phyloP scores from a whole-genome alignment of 768 basidiomycete species.

The Peribolospora baueri region DNA sequence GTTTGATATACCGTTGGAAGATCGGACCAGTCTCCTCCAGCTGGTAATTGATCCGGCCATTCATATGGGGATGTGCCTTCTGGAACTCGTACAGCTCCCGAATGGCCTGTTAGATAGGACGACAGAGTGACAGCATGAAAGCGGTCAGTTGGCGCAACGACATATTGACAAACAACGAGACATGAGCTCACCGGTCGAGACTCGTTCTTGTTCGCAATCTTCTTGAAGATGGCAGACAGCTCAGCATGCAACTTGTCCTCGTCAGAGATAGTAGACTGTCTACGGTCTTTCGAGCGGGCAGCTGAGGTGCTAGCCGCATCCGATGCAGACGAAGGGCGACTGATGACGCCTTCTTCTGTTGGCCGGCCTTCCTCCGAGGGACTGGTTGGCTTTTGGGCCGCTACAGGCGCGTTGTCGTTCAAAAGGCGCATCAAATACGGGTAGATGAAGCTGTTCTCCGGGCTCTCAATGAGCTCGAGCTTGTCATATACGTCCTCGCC shows the following conservation, averaged over 20 bases:
- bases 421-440: slow-evolving; percentile 82
- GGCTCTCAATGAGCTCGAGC: slow-evolving; percentile 73
- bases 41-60: slow-evolving; percentile 58
- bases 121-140: slow-evolving; percentile 49
- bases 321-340: neutral
- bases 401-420: slow-evolving; percentile 22
- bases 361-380: neutral
- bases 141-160: slow-evolving; percentile 38
- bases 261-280: neutral
- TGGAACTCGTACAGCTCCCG: slow-evolving; percentile 83
- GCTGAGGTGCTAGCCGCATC: neutral
- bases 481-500: slow-evolving; percentile 77
- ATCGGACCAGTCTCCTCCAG: slow-evolving; percentile 68
- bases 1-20: slow-evolving; percentile 73
- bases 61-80: slow-evolving; percentile 68
- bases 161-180: slow-evolving; percentile 9
- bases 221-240: slow-evolving; percentile 14
- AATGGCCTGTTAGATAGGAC: slow-evolving; percentile 35
- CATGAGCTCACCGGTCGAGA: slow-evolving; percentile 4
- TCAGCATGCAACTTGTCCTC: slow-evolving; percentile 10
- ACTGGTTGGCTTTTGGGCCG: neutral
- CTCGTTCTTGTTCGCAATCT: slow-evolving; percentile 11
- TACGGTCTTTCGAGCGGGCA: neutral
- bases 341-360: neutral
- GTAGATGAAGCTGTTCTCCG: slow-evolving; percentile 91